A percentile compares a stretch with the other conserved stretches of the same genome.
phyloP scores from a whole-genome alignment of 345 rosid genomes.

The Salix exigua region DNA sequence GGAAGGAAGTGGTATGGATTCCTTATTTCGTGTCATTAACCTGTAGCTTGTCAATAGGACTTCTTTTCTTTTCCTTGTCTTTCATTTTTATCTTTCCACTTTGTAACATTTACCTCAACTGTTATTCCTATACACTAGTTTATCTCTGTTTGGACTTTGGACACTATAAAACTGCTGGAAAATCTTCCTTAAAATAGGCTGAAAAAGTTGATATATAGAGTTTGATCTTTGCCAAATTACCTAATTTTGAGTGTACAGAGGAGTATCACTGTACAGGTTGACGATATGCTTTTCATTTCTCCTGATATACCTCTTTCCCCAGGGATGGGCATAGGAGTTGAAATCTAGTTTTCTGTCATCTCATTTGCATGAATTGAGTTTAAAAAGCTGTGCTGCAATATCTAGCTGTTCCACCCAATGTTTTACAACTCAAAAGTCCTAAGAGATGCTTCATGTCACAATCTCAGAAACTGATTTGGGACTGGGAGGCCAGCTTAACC shows the following conservation, averaged over 20 bases:
- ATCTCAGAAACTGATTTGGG: neutral
- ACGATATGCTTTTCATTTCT: neutral
- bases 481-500: neutral
- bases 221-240: neutral
- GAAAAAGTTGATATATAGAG: neutral
- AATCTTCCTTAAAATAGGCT: neutral
- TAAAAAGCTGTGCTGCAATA: neutral
- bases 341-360: neutral
- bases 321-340: neutral
- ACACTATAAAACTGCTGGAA: neutral
- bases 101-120: conserved; percentile 1
- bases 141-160: neutral
- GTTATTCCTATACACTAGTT: neutral
- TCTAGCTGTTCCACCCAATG: neutral
- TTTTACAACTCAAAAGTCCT: neutral
- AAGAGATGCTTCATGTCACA: neutral
- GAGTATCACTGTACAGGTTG: neutral
- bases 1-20: conserved; percentile 42
- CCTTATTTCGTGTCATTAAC: neutral
- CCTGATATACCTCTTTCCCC: neutral
- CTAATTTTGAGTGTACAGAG: neutral
- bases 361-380: neutral
- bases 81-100: neutral
- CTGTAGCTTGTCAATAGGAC: conserved; percentile 1
- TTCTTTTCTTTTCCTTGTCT: neutral